Base-by-base conservation (phyloP, 345 rosid species). In the Hibiscus trionum region DNA sequence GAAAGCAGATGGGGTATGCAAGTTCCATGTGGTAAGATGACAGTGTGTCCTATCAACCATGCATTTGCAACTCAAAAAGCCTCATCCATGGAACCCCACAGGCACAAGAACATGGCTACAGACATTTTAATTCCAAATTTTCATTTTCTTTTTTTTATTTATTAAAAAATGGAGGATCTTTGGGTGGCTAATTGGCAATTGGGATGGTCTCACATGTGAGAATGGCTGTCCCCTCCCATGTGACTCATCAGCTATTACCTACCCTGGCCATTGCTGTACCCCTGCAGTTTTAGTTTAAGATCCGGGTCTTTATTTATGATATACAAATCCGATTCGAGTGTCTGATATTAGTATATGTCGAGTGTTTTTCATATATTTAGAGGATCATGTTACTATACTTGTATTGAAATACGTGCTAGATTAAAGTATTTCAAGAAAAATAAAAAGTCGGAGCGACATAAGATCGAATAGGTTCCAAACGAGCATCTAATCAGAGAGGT, bases 141-240 rank as follows among this genome's bases (percentile, higher is more conserved):
- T 39, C 44, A 39, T 39, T 7, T 39, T 39, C 8, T 39, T 39
- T 1, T 21, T 21, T 21, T 21, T 21, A 21, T 21, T 21, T 33
- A 29, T 4, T 1, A 5, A 35, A 52, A 17, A 55, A 15, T 5
- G 10, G 24, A 15, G 59, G 60, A 66, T 58, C 72, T 70, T 59
- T 52, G 44, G 71, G 5, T 57, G 5, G 31, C 14, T 42, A 55
- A 6, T 67, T 15, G 60, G 77, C 81, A 31, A 80, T 73, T 65
- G 39, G 78, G 80, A 80, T 73, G 66, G 49, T 76, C n/a, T 76
- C 81, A 80, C 88, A 81, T 81, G 87, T 57, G 72, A 78, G 44
- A 19, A 10, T 42, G n/a, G 14, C 72, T 24, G 78, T 72, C 58
- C 70, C 58, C 58, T 61, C 75, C 87, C 89, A 86, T 82, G 89